phyloP scores from a whole-genome alignment of 371 early-diverging fungal genomes.

The Circinella umbellata region DNA sequence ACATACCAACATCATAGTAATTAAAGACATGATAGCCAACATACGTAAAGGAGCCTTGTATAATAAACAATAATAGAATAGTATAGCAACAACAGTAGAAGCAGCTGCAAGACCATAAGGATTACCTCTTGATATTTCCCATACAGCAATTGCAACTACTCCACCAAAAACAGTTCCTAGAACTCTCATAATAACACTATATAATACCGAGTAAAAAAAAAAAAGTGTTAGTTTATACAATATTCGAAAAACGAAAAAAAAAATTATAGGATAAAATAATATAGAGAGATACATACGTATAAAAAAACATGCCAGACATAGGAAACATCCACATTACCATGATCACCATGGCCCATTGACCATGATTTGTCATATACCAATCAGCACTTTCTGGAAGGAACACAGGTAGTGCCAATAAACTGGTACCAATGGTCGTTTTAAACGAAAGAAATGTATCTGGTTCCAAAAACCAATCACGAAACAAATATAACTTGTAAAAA shows the following conservation, averaged over 20 bases:
- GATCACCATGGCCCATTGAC: constrained; percentile 51
- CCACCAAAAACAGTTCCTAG: constrained; percentile 38
- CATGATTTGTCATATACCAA: constrained; percentile 44
- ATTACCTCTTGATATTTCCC: constrained; percentile 48
- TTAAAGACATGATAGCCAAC: constrained; percentile 32
- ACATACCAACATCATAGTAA: constrained; percentile 36
- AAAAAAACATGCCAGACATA: constrained; percentile 42
- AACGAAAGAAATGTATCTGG: constrained; percentile 40
- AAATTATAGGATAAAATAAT: too few relatives aligned
- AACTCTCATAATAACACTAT: constrained; percentile 32
- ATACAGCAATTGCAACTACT: constrained; percentile 42
- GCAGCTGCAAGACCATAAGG: constrained; percentile 41
- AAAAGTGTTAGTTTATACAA: too few relatives aligned
- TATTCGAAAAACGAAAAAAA: too few relatives aligned
- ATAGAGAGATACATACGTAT: constrained; percentile 35
- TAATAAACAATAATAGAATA: constrained; percentile 39
- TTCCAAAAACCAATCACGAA: constrained; percentile 32
- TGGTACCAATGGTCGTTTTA: constrained; percentile 42
- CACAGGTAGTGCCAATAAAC: constrained; percentile 42
- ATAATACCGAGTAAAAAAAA: too few relatives aligned
- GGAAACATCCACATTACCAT: constrained; percentile 49
- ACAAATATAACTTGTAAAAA: constrained; percentile 24
- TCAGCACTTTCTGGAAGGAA: constrained; percentile 28
- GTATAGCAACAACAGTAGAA: constrained; percentile 28
- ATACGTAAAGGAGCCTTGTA: constrained; percentile 30